Base-by-base conservation (phyloP, 2,329 filamentous ascomycete species). In the Ascomycota sp. region DNA sequence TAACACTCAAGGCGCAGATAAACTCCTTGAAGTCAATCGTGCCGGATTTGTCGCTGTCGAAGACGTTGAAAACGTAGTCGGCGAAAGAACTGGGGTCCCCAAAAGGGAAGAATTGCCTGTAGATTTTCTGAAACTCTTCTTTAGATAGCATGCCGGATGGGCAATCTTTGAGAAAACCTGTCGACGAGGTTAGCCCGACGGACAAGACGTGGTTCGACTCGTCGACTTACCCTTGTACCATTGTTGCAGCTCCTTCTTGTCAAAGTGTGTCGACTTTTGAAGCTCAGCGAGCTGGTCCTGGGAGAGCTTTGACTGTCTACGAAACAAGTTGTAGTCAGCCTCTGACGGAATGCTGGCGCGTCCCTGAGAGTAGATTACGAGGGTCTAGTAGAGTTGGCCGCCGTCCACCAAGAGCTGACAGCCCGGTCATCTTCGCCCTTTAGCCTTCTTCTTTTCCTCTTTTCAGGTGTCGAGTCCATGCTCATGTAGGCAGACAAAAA, bases 21-120 rank as follows among this genome's bases (percentile, higher is more conserved):
- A 98, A 98, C 57, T 98, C 89, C 54, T 95, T 95, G 59, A 98
- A 98, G 59, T 98, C 89, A 50, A 98, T 98, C 42, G 80, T 86
- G 40, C 89, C 89, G 27, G 82, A 93, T 48, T 92, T 91, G 57
- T 98, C 89, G 49, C 81, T 79, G 54, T 98, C 89, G 53, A 98
- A 98, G 24, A 98, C 89, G 44, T 94, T 93, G 63, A 98, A 98
- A 37, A 98, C 89, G 52, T 95, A 95, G 58, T 95, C 86, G 51
- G 89, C 89, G 51, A 98, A 98, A 3, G 81, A 89, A 19, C 82
- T 92, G 4, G 89, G 89, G 52, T 98, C 89, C 41, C 89, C 89
- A 47, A 95, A 95, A 10, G 89, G 89, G 56, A 98, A 98, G 68
- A 98, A 98, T 55, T 95, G 89, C 45, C 89, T 81, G 59, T 98